Conservation (phyloP, 1,284 basidiomycete species). For the Malassezia japonica region DNA sequence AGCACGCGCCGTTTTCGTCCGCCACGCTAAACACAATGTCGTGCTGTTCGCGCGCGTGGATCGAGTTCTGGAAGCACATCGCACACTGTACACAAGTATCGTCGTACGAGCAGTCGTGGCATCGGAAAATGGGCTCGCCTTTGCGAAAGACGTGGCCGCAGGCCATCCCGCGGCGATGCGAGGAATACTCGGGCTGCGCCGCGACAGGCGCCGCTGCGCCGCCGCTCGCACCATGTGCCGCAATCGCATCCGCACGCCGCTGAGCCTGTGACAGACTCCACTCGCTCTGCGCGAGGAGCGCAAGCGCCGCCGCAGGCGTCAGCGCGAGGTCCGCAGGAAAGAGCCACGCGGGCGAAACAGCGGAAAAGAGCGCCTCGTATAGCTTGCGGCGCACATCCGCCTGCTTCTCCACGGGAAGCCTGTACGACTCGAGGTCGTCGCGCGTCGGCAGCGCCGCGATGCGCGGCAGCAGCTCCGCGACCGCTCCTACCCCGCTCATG, state of each 20-base stretch:
- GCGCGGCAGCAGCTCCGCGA: conserved; percentile 16
- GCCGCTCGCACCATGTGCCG: not conserved
- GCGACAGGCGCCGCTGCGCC: not conserved
- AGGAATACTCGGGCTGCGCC: conserved; percentile 33
- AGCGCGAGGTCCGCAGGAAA: not conserved
- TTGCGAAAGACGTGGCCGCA: conserved; percentile 48
- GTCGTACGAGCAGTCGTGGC: conserved; percentile 44
- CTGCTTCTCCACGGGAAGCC: not conserved
- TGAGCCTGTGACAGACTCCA: conserved; percentile 7
- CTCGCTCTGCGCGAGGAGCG: conserved; percentile 2
- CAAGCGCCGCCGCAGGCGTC: not conserved
- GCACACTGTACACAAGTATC: conserved; percentile 47
- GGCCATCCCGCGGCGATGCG: conserved; percentile 39
- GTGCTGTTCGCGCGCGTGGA: conserved; percentile 34
- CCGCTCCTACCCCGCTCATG: conserved; percentile 8
- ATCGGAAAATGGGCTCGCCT: conserved; percentile 48
- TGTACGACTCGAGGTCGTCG: conserved; percentile 11
- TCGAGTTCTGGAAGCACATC: conserved; percentile 41
- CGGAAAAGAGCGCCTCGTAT: conserved; percentile 1
- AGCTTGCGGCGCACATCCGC: conserved; percentile 7
- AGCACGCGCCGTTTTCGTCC: conserved; percentile 39
- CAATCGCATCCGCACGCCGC: conserved; percentile 2
- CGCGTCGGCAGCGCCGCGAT: conserved; percentile 12
- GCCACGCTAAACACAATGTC: conserved; percentile 45
- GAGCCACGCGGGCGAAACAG: conserved; percentile 3